Evolutionary conservation across 2,329 filamentous ascomycete genomes (phyloP), one percentile per base, ranked within the genome.

Genomic region (Hypoxylon sp.): DNA sequence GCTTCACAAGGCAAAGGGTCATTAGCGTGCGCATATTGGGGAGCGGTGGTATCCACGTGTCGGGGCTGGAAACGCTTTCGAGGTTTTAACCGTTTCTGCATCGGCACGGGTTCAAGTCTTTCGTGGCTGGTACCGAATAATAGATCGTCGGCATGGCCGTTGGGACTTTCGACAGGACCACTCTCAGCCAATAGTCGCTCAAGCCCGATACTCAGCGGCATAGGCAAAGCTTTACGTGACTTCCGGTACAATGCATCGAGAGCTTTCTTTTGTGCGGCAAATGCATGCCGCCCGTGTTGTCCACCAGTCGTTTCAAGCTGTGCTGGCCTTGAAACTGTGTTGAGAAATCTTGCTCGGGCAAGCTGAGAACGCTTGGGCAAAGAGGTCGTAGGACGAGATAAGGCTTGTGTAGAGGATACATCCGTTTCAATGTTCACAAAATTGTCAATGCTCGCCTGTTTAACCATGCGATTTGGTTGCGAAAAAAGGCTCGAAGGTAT

Each of bases 191-290:
- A 71, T 63, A 79, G 78, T 29, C 76, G 76, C 52, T 78, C 78
- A 1, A 83, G 73, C 16, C 77, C 78, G 41, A 78, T 62, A 61
- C 78, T 74, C 39, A 60, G 60, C 7, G 69, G 68, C 19, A 60
- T 64, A 23, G 65, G 67, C 16, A 74, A 63, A 14, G 67, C 69
- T 48, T 76, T 79, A 11, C 75, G 78, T 25, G 75, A 75, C 56
- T 75, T 81, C 53, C 81, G 81, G 73, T 85, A 90, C 23, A 89
- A 71, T 23, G 79, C 80, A 74, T 90, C 88, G 5, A 90, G 77
- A 8, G 80, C 76, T 67, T 78, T 84, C 73, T 90, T 90, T 23
- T 79, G 82, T 2, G 79, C 77, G 53, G 81, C 78, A 65, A 90
- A 88, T 8, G 76, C 78, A 46, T 78, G 73, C 6, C 75, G 75